Conservation (phyloP, 2,329 filamentous ascomycete genomes). For the Aspergillus sp. region DNA sequence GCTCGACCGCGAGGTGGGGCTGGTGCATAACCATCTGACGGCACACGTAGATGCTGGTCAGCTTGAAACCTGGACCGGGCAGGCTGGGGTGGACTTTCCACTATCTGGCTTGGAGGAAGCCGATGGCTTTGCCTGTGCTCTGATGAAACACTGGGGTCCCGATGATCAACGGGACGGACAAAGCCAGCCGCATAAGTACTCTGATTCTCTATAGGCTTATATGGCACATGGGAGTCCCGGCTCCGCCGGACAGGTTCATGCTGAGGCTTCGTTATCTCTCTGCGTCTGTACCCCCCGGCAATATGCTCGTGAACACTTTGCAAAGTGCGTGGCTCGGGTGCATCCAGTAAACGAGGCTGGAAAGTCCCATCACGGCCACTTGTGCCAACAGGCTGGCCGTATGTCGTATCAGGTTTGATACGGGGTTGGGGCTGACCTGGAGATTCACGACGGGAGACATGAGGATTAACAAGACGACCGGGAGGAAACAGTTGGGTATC, state of each 20-base stretch:
- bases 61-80: slow-evolving; percentile 19
- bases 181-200: slow-evolving; percentile 44
- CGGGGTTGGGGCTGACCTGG: slow-evolving; percentile 18
- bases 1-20: slow-evolving; percentile 19
- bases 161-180: slow-evolving; percentile 38
- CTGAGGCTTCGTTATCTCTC: slow-evolving; percentile 20
- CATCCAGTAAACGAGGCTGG: slow-evolving; percentile 21
- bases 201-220: slow-evolving; percentile 28
- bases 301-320: slow-evolving; percentile 26
- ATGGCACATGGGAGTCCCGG: slow-evolving; percentile 24
- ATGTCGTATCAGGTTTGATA: slow-evolving; percentile 22
- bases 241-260: slow-evolving; percentile 19
- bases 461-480: slow-evolving; percentile 17
- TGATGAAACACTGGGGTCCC: slow-evolving; percentile 27
- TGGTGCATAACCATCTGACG: slow-evolving; percentile 19
- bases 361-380: slow-evolving; percentile 24
- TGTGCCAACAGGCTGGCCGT: slow-evolving; percentile 24
- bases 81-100: slow-evolving; percentile 23
- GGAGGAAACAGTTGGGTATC: slow-evolving; percentile 23
- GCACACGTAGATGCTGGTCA: slow-evolving; percentile 21
- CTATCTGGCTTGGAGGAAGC: slow-evolving; percentile 20
- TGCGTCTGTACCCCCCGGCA: slow-evolving; percentile 14
- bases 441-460: slow-evolving; percentile 15
- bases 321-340: slow-evolving; percentile 24
- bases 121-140: slow-evolving; percentile 27